These are phyloP conservation scores for Lasiodiplodia sp. DNA, from an alignment of 2,329 filamentous ascomycete genomes.

Conservation along the genomic window DNA sequence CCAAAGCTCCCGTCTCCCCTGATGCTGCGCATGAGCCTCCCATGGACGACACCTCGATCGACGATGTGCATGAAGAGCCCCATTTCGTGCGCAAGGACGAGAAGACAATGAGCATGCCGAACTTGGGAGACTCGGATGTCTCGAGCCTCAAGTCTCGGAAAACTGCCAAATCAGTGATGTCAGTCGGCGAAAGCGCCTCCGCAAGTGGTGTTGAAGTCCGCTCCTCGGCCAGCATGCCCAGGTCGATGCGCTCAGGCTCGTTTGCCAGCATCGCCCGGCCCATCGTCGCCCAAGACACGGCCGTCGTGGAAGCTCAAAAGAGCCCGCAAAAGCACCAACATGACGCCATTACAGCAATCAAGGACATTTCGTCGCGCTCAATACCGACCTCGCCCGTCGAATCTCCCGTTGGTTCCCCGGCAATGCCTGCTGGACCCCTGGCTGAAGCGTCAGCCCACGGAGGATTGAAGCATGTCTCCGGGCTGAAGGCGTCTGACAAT, in stretches of 20 bases:
- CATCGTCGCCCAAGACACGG: conserved; percentile 70
- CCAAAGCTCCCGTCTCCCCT: conserved; percentile 41
- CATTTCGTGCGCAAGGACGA: conserved; percentile 24
- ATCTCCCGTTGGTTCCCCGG: conserved; percentile 55
- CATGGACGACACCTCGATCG: conserved; percentile 32
- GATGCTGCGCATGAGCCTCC: conserved; percentile 34
- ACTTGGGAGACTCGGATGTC: conserved; percentile 31
- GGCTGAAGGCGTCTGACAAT: conserved; percentile 2
- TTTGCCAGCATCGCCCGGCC: conserved; percentile 70
- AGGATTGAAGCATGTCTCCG: conserved; percentile 22
- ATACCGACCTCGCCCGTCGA: conserved; percentile 62
- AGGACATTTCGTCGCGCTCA: conserved; percentile 70
- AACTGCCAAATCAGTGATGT: conserved; percentile 34
- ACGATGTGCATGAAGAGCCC: conserved; percentile 1
- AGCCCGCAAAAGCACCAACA: conserved; percentile 64
- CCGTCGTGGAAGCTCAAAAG: conserved; percentile 66
- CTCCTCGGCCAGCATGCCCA: conserved; percentile 48
- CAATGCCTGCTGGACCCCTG: conserved; percentile 9
- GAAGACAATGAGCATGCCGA: conserved; percentile 37
- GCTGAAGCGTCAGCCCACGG: neutral
- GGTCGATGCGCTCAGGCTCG: conserved; percentile 66
- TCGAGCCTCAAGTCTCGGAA: conserved; percentile 35
- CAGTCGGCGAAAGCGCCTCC: conserved; percentile 14
- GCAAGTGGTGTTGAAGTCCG: conserved; percentile 18
- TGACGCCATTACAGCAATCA: conserved; percentile 70